These are phyloP conservation scores for Cucumis melo DNA, from an alignment of 306 rosid genomes.

Conservation along the genomic window DNA sequence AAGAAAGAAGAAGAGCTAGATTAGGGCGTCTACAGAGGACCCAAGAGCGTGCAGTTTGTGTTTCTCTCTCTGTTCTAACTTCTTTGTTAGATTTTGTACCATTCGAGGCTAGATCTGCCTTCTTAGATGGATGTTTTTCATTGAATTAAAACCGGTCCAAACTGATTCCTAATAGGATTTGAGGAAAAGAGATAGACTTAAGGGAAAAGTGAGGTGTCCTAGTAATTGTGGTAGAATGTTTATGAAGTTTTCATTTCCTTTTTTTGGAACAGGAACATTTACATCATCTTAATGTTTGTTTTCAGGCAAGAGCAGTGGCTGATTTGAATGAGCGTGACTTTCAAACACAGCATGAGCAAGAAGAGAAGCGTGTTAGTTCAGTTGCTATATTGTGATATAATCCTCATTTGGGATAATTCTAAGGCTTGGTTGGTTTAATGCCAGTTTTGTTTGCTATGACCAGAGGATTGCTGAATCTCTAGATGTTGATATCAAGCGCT, in stretches of 20 bases:
- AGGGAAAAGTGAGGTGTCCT: neutral
- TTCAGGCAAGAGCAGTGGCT: constrained; percentile 77
- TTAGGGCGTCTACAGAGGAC: constrained; percentile 57
- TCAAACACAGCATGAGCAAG: constrained; percentile 69
- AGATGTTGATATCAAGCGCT: constrained; percentile 54
- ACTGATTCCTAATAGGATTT: neutral
- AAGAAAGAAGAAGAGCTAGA: constrained; percentile 79
- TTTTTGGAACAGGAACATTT: constrained; percentile 3
- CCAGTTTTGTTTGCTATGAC: constrained; percentile 14
- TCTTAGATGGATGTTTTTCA: neutral
- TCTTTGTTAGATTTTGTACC: neutral
- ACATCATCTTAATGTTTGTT: constrained; percentile 11
- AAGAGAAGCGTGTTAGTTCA: constrained; percentile 67
- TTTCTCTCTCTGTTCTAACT: constrained; percentile 9
- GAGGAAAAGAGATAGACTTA: neutral
- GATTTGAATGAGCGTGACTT: constrained; percentile 84
- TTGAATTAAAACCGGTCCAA: neutral
- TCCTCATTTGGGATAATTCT: neutral
- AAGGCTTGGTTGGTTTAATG: neutral
- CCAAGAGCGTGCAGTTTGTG: constrained; percentile 59
- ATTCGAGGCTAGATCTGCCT: neutral
- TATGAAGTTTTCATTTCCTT: neutral
- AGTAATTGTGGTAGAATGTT: neutral
- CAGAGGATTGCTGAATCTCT: constrained; percentile 60
- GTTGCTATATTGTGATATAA: neutral